Percentiles rank a stretch among this genome's conserved stretches.
Conservation (phyloP, 176 grass and related monocot genomes). For the Zoysia japonica region DNA sequence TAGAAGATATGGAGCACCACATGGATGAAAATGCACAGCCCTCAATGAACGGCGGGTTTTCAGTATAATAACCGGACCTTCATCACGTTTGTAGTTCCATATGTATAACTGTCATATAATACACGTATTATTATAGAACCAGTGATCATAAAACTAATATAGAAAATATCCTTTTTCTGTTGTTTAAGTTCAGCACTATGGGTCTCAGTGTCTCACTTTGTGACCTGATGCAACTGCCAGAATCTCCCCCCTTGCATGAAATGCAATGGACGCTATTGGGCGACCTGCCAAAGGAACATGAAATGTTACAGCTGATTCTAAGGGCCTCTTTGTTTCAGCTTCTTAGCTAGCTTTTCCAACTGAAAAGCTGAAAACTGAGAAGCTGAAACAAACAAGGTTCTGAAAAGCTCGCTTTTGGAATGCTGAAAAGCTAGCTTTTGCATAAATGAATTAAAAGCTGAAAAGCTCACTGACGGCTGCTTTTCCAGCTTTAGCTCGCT, state of each 20-base stretch:
- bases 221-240: slow-evolving; percentile 93
- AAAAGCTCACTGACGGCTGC: no score
- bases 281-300: slow-evolving; percentile 54
- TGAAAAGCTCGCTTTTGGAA: no score
- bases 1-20: slow-evolving; percentile 75
- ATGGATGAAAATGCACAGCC: slow-evolving; percentile 94
- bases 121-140: no score
- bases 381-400: neutral
- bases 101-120: slow-evolving; percentile 59
- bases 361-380: neutral
- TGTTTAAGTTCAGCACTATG: no score
- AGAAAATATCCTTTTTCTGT: no score
- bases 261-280: slow-evolving; percentile 91
- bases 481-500: no score
- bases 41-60: slow-evolving; percentile 82
- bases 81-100: slow-evolving; percentile 83
- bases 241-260: slow-evolving; percentile 86
- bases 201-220: slow-evolving; percentile 50
- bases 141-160: no score
- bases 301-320: no score
- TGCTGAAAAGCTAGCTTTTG: no score
- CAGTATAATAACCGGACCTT: slow-evolving; percentile 58
- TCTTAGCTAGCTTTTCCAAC: no score
- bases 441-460: no score
- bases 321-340: no score